Evolutionary conservation across 345 rosid genomes (phyloP), one percentile per base, ranked within the genome.

Genomic region (Psidium guajava): DNA sequence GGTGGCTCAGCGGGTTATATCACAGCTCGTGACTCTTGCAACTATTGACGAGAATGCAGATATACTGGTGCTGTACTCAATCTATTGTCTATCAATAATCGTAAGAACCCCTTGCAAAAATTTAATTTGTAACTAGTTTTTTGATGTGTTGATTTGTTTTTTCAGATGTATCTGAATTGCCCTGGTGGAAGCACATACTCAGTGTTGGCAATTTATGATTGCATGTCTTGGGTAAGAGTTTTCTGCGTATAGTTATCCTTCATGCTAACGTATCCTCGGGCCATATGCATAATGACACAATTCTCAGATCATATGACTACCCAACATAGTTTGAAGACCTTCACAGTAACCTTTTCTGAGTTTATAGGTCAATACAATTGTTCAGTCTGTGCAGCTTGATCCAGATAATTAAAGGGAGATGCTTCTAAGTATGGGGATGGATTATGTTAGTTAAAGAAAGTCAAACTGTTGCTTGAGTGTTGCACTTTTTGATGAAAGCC

Each of bases 151-250:
- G 6, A 36, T 69, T 69, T 69, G 47, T 44, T 82, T 73, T 83
- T 83, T 81, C 93, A 95, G 99, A 77, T 97, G 74, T 97, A 96
- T 88, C 84, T 96, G 89, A 97, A 97, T 90, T 93, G 98, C 85
- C 98, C 98, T 2, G 98, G 99, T 82, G 99, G 99, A 83, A 97
- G 97, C 88, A 92, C 93, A 9, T 95, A 95, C 91, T 93, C 98
- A 6, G 95, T 96, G 84, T 82, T 97, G 91, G 98, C 96, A 81
- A 94, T 96, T 80, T 97, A 97, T 90, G 99, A 97, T 87, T 94
- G 98, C 93, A 96, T 96, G 96, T 96, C 96, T 59, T 96, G 96
- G 98, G 99, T 96, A 83, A 83, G 85, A 64, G 32, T 86, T 53
- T 86, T 40, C 16, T 52, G 21, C 20, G 32, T 57, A 40, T 58